Conservation (phyloP, 2,329 filamentous ascomycete genomes). For the Exophiala alcalophila region DNA sequence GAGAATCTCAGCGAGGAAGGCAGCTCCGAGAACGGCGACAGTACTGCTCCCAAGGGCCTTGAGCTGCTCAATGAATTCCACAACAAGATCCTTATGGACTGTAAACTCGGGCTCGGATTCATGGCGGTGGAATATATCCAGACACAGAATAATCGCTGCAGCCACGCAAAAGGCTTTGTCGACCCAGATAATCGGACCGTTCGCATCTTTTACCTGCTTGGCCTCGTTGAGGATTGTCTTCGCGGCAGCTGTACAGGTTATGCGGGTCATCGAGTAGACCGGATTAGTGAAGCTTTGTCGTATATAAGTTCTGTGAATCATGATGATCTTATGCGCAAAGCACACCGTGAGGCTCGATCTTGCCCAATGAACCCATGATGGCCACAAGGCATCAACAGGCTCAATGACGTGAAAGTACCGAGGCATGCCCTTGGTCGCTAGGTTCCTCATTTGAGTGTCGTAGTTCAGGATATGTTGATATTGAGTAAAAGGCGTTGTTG, state of each 20-base stretch:
- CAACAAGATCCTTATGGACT: conserved; percentile 17
- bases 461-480: conserved; percentile 43
- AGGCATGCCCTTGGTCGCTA: conserved; percentile 37
- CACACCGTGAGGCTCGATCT: conserved; percentile 34
- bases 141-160: conserved; percentile 38
- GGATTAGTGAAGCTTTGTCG: conserved; percentile 42
- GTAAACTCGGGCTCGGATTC: conserved; percentile 15
- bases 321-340: conserved; percentile 46
- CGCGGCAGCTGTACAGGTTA: conserved; percentile 42
- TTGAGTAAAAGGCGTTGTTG: conserved; percentile 38
- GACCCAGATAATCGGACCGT: conserved; percentile 44
- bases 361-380: conserved; percentile 41
- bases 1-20: conserved; percentile 12
- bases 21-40: conserved; percentile 19
- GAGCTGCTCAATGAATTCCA: conserved; percentile 18
- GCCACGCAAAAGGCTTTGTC: conserved; percentile 41
- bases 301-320: conserved; percentile 43
- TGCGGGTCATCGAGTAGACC: conserved; percentile 43
- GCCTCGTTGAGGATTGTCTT: conserved; percentile 42
- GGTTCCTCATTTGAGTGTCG: conserved; percentile 38
- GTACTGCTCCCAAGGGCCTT: conserved; percentile 15
- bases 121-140: conserved; percentile 38
- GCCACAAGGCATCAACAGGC: conserved; percentile 39
- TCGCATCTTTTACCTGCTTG: conserved; percentile 34
- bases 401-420: conserved; percentile 37